phyloP scores from a whole-genome alignment of 2,329 filamentous ascomycete species.

The Gnomoniopsis smithogilvyi region DNA sequence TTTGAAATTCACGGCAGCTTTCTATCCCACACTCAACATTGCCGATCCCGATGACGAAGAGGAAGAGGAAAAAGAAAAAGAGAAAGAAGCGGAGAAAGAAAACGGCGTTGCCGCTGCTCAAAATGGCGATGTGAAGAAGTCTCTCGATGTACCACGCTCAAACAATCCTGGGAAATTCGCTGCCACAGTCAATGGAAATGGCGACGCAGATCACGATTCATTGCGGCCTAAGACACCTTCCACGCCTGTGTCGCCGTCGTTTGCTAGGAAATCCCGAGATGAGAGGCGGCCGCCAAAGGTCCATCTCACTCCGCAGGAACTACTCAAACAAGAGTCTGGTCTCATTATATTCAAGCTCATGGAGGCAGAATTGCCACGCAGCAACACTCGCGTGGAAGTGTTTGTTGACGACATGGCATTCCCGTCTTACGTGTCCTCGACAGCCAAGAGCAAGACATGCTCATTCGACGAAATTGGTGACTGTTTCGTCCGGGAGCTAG shows the following conservation, averaged over 20 bases:
- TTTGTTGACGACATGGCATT: constrained; percentile 94
- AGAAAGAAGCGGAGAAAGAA: constrained; percentile 30
- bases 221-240: constrained; percentile 41
- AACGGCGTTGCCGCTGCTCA: constrained; percentile 18
- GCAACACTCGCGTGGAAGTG: constrained; percentile 77
- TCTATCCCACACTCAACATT: constrained; percentile 86
- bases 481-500: constrained; percentile 94
- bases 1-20: constrained; percentile 78
- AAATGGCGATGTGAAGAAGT: constrained; percentile 21
- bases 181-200: constrained; percentile 29
- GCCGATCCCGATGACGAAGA: constrained; percentile 87
- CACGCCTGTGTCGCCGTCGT: constrained; percentile 41
- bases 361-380: constrained; percentile 78
- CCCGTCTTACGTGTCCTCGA: constrained; percentile 80
- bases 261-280: constrained; percentile 45
- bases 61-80: constrained; percentile 41
- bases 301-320: constrained; percentile 72
- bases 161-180: constrained; percentile 43
- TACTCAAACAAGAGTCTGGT: constrained; percentile 84
- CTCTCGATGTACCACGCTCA: constrained; percentile 32
- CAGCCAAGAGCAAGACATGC: constrained; percentile 63
- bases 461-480: constrained; percentile 92
- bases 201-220: constrained; percentile 25
- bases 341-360: constrained; percentile 92
- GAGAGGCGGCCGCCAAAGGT: constrained; percentile 69